These are phyloP conservation scores for Gyromitra esculenta DNA, from an alignment of 2,329 filamentous ascomycete species.

Conservation along the genomic window DNA sequence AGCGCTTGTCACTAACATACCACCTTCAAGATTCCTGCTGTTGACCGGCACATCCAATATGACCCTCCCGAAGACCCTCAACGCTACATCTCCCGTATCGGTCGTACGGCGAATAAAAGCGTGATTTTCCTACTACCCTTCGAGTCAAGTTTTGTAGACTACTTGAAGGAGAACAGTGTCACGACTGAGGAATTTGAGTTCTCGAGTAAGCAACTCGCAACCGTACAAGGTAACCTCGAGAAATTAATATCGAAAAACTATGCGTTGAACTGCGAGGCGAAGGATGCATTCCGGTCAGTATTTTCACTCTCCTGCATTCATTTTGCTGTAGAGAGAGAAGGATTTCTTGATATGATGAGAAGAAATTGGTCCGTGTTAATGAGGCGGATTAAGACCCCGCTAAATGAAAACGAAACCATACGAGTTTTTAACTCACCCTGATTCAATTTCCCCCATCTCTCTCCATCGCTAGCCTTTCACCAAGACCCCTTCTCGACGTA, in stretches of 20 bases:
- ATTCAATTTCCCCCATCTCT: constrained; percentile 9
- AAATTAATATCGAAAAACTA: constrained; percentile 52
- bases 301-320: not conserved
- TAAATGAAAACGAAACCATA: constrained; percentile 52
- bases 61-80: constrained; percentile 49
- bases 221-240: constrained; percentile 45
- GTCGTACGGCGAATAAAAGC: constrained; percentile 23
- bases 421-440: constrained; percentile 47
- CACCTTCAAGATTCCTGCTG: constrained; percentile 34
- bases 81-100: constrained; percentile 41
- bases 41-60: constrained; percentile 54
- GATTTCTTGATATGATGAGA: constrained; percentile 46
- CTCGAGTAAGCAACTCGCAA: constrained; percentile 48
- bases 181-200: constrained; percentile 53
- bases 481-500: not conserved
- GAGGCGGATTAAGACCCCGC: constrained; percentile 55
- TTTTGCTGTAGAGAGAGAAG: not conserved
- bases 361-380: constrained; percentile 55
- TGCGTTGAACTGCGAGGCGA: constrained; percentile 44
- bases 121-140: constrained; percentile 51
- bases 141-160: constrained; percentile 44
- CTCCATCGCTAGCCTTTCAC: not conserved
- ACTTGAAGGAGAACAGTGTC: constrained; percentile 43
- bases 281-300: constrained; percentile 54
- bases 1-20: constrained; percentile 13